A percentile compares a stretch with the other conserved stretches of the same genome.
Conservation (phyloP, 2,329 filamentous ascomycete species). For the Colletotrichum filicis region DNA sequence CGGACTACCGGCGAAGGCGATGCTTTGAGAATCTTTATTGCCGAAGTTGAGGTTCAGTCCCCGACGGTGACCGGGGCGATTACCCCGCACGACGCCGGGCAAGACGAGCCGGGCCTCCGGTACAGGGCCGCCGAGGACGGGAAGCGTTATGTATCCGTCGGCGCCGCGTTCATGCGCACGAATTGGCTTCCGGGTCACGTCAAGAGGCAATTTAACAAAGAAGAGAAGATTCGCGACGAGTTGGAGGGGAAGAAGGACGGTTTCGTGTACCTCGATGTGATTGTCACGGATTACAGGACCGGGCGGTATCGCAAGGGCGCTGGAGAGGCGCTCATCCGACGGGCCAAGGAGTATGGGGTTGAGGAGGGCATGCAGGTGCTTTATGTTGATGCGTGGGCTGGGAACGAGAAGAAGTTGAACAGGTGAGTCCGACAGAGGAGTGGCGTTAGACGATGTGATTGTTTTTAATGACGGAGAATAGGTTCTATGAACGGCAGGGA, state of each 20-base stretch:
- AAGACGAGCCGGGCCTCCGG: neutral
- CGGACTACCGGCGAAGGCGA: constrained; percentile 37
- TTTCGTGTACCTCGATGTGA: constrained; percentile 35
- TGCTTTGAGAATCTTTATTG: constrained; percentile 41
- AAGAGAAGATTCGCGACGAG: neutral
- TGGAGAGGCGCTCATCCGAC: constrained; percentile 28
- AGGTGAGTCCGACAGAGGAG: neutral
- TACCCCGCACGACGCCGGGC: neutral
- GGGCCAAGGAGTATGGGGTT: constrained; percentile 19
- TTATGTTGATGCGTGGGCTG: constrained; percentile 43
- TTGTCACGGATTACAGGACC: constrained; percentile 35
- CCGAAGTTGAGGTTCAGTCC: constrained; percentile 40
- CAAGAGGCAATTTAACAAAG: neutral
- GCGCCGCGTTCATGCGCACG: constrained; percentile 14
- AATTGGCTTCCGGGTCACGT: constrained; percentile 34
- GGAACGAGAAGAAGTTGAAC: constrained; percentile 39
- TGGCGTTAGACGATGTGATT: too few relatives aligned
- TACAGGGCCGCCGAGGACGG: constrained; percentile 8
- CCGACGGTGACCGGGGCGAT: neutral
- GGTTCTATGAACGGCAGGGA: neutral
- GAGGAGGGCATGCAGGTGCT: constrained; percentile 34
- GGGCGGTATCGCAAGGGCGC: constrained; percentile 18
- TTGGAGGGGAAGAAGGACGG: constrained; percentile 14
- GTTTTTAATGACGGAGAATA: neutral
- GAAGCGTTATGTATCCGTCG: constrained; percentile 14